Evolutionary conservation across 805 yeast genomes (phyloP), one percentile per base, ranked within the genome.

Genomic region (Candida patagonica): DNA sequence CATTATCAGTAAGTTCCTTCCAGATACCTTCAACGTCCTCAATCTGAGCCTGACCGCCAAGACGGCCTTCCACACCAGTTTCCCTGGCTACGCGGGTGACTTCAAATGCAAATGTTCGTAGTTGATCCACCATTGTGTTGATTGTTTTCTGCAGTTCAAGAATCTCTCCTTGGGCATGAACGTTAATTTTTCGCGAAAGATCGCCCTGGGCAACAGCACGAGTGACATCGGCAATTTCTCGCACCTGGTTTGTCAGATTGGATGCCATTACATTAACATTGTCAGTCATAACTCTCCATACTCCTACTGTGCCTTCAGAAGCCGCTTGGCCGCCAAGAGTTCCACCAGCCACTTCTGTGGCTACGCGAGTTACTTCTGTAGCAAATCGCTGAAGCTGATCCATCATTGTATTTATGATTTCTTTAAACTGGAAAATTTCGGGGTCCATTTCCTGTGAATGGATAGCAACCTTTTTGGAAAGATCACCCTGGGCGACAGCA

Each of bases 81-180:
- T 85, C 94, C 43, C 92, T 69, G 2, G 94, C 89, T 9, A 84
- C 94, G 45, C 87, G 74, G 2, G 89, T 78, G 26, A 84, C 94
- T 59, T 85, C 94, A 50, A 81, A 80, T 1, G 92, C 89, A 62
- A 83, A 83, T 19, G 80, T 78, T 51, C 88, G 67, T 50, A 83
- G 71, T 57, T 83, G 92, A 56, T 81, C 89, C 61, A 83, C 92
- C 92, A 83, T 85, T 43, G 87, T 76, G 56, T 85, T 85, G 53
- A 84, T 84, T 6, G 94, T 85, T 65, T 80, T 81, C 57, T 84
- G 94, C 46, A 85, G 69, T 51, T 81, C 89, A 42, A 82, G 66
- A 46, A 84, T 85, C 62, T 84, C 95, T 35, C 95, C 95, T 58
- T 85, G 94, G 6, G 94, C 95, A 59, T 84, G 89, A 10, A 85